Percentiles rank a stretch among this genome's conserved stretches.
Evolutionary conservation across 148 eudicot genomes (phyloP).

Genomic region (Polygonum maritimum): DNA sequence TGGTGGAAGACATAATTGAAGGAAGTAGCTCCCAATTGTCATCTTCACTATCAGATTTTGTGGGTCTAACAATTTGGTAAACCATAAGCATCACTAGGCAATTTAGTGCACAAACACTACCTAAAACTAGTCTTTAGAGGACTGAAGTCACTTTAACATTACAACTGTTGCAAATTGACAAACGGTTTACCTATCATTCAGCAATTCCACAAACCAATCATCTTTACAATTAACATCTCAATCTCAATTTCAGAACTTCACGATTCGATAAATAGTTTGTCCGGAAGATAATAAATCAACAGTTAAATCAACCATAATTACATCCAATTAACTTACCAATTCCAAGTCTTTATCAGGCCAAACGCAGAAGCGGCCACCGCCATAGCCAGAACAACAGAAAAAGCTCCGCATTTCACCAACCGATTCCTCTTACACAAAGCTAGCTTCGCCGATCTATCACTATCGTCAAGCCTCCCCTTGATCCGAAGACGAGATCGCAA

Average conservation of each 20-base stretch:
- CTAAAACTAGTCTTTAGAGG: too few relatives aligned
- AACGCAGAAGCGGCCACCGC: slow-evolving; percentile 1
- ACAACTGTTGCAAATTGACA: background rate
- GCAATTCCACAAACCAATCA: background rate
- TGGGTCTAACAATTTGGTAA: too few relatives aligned
- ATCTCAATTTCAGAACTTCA: background rate
- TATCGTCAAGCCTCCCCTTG: background rate
- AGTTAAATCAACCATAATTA: background rate
- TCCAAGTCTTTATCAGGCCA: background rate
- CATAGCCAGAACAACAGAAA: background rate
- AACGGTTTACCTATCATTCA: background rate
- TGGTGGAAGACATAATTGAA: too few relatives aligned
- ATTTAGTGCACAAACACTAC: too few relatives aligned
- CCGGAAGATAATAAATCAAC: background rate
- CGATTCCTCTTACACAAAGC: background rate
- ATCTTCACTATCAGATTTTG: too few relatives aligned
- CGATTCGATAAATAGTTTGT: background rate
- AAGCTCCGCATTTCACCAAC: slow-evolving; percentile 5
- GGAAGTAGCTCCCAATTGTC: too few relatives aligned
- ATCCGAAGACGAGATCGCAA: slow-evolving; percentile 4
- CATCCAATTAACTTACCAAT: background rate
- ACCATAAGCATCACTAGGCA: too few relatives aligned
- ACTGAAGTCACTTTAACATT: too few relatives aligned
- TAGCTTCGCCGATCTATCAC: background rate
- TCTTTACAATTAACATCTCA: background rate